Evolutionary conservation across 371 early-diverging fungal species (phyloP), one percentile per base, ranked within the genome.

Genomic region (Mortierella sp.): DNA sequence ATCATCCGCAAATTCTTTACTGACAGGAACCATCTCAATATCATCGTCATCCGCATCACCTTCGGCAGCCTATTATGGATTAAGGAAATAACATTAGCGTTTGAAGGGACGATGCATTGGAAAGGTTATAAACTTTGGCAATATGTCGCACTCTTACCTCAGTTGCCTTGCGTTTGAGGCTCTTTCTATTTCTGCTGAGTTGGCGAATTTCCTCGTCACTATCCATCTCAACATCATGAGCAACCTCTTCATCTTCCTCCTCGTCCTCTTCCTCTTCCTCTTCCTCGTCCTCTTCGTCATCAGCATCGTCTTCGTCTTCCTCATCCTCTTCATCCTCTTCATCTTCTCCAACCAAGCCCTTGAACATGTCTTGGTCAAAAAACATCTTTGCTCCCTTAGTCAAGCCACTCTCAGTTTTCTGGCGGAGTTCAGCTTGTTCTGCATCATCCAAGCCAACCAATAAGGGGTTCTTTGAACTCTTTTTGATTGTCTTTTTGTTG

Each of bases 351-450:
- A 86, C 85, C 47, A 92, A 74, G 36, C 87, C 88, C 77, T 96
- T 91, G 86, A 98, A 98, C 33, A 97, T 76, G 4, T 96, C 96
- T 80, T 97, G 96, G 77, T 96, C 95, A 86, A 98, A 97, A 87
- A 96, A 97, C 87, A 95, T 86, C 28, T 92, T 88, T 16, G 98
- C 96, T 11, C 91, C 90, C 58, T 92, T 94, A 4, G 94, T 93
- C 32, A 96, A 88, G 52, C 91, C 89, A 55, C 83, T 87, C 52
- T 76, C 83, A 50, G 86, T 88, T 78, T 84, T 85, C 62, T 86
- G 85, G 33, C 84, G 76, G 24, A 90, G 72, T 36, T 90, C 88
- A 45, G 91, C 89, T 66, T 89, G 89, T 15, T 86, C 87, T 8
- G 80, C 84, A 69, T 90, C 87, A 61, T 91, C 88, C 61, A 91